These are phyloP conservation scores for Mycena epipterygia DNA, from an alignment of 768 basidiomycete species.

Conservation along the genomic window DNA sequence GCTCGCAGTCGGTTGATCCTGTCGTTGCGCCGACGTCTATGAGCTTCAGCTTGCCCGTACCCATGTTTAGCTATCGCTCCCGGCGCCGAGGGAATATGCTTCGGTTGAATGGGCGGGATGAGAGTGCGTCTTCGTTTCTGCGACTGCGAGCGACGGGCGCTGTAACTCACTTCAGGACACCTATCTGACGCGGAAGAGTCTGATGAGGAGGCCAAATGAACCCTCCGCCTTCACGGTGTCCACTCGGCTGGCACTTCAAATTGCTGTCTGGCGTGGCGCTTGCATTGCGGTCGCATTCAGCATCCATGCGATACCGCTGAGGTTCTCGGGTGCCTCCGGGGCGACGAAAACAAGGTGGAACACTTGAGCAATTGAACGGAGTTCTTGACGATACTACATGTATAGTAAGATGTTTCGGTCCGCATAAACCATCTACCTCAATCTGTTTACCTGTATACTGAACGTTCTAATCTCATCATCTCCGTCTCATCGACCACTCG, in stretches of 20 bases:
- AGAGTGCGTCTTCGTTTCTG: conserved; percentile 14
- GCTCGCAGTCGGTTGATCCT: conserved; percentile 32
- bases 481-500: no score
- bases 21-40: conserved; percentile 23
- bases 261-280: neutral
- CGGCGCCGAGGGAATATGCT: neutral
- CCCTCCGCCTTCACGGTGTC: conserved; percentile 2
- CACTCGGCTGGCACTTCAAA: neutral
- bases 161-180: conserved; percentile 9
- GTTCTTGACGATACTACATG: conserved; percentile 1
- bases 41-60: conserved; percentile 24
- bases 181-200: conserved; percentile 14
- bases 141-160: neutral
- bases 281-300: neutral
- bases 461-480: no score
- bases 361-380: neutral
- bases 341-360: conserved; percentile 1
- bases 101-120: conserved; percentile 7
- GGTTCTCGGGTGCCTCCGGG: neutral
- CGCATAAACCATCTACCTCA: conserved; percentile 3
- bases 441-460: neutral
- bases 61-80: conserved; percentile 5
- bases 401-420: conserved; percentile 1
- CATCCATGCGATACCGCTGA: neutral
- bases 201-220: conserved; percentile 13